phyloP scores from a whole-genome alignment of 805 yeast genomes.

The Candida nitratophila region DNA sequence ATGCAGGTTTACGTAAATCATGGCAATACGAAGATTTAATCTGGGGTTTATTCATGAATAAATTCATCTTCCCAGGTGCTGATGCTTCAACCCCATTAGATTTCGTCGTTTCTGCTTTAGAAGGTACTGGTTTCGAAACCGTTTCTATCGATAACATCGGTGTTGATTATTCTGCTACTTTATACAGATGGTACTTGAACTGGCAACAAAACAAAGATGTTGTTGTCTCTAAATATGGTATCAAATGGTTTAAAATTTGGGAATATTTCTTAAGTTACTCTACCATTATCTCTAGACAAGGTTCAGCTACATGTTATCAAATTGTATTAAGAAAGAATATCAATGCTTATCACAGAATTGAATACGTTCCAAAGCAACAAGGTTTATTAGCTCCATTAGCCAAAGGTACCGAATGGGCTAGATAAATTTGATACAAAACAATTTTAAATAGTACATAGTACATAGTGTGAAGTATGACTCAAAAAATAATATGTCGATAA shows the following conservation, averaged over 20 bases:
- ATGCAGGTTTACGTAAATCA: conserved; percentile 82
- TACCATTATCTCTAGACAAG: conserved; percentile 83
- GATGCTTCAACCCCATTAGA: conserved; percentile 93
- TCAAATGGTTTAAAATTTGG: conserved; percentile 91
- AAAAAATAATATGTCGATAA: too few species aligned
- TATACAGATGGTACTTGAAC: conserved; percentile 93
- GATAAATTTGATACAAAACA: conserved; percentile 19
- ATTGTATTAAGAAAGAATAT: conserved; percentile 85
- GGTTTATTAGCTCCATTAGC: conserved; percentile 58
- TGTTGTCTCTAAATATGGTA: conserved; percentile 73
- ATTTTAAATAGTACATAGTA: too few species aligned
- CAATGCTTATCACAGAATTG: conserved; percentile 76
- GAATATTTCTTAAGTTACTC: conserved; percentile 82
- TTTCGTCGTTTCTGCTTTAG: conserved; percentile 69
- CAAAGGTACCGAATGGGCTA: conserved; percentile 54
- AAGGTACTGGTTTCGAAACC: conserved; percentile 81
- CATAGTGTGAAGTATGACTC: too few species aligned
- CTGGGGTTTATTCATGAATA: conserved; percentile 96
- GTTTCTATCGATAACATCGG: conserved; percentile 83
- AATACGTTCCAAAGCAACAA: conserved; percentile 70
- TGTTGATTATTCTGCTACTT: conserved; percentile 84
- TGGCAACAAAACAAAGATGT: conserved; percentile 81
- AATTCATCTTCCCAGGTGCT: conserved; percentile 95
- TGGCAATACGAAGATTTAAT: conserved; percentile 93
- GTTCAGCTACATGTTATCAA: conserved; percentile 88